Evolutionary conservation across 2,329 filamentous ascomycete species (phyloP).

Genomic region (Grosmannia huntii): DNA sequence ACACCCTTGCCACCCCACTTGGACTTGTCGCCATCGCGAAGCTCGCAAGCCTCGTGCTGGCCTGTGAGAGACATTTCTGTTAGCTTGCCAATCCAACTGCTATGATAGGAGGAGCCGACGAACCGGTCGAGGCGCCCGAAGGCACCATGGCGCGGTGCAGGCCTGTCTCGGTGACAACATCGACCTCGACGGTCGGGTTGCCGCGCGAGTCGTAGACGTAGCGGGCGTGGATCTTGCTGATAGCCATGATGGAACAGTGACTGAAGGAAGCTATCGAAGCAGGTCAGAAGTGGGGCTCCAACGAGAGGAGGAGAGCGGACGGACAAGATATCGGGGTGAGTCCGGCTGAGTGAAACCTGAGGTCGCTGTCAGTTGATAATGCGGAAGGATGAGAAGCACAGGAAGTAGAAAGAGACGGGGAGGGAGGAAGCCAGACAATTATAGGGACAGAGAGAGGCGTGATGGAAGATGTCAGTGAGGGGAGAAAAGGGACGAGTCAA

Average conservation of each 20-base stretch:
- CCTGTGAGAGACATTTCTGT: slow-evolving; percentile 31
- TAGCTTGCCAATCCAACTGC: not conserved
- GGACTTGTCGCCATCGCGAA: slow-evolving; percentile 78
- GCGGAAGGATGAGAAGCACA: not conserved
- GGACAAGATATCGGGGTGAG: not conserved
- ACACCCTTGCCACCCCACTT: slow-evolving; percentile 85
- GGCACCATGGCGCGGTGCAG: slow-evolving; percentile 96
- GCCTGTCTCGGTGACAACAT: slow-evolving; percentile 90
- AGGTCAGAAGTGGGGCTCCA: not conserved
- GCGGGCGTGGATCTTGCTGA: slow-evolving; percentile 82
- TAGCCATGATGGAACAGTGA: slow-evolving; percentile 56
- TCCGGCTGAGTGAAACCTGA: slow-evolving; percentile 1
- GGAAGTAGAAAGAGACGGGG: not conserved
- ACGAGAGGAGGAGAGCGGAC: not conserved
- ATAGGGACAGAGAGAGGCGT: not conserved
- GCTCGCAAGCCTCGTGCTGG: slow-evolving; percentile 82
- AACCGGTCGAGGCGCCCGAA: slow-evolving; percentile 89
- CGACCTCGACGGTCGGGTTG: slow-evolving; percentile 98
- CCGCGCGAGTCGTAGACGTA: slow-evolving; percentile 97
- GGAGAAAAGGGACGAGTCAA: not conserved
- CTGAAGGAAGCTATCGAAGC: not conserved
- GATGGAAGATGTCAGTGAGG: not conserved
- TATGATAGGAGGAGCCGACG: slow-evolving; percentile 22
- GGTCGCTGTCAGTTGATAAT: not conserved
- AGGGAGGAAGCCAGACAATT: not conserved